Base-by-base conservation (phyloP, 768 basidiomycete genomes). In the Pleurotus cornucopiae region DNA sequence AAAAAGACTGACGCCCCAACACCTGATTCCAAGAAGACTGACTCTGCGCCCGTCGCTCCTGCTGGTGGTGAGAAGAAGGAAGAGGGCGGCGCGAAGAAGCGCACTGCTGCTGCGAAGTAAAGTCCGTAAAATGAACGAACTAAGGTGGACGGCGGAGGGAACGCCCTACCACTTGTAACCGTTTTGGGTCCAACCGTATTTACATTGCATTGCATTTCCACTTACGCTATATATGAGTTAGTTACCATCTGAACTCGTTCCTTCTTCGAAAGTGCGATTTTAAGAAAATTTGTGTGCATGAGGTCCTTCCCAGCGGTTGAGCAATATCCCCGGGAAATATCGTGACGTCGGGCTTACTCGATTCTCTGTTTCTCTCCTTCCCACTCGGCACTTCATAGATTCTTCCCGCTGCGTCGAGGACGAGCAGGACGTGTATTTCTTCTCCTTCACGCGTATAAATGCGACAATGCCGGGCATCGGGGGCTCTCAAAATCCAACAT, bases 1-100 rank as follows among this genome's bases (percentile, higher is more conserved):
- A 91, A 92, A 80, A 92, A 92, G 79, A 81, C 85, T 39, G 89
- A 89, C 60, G 78, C 81, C 0, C 71, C 80, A 18, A 77, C 83
- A 7, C 71, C 81, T 3, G 84, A 86, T 60, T 83, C 83, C 73
- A 82, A 87, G 79, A 83, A 85, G 73, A 72, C 76, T 20, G 82
- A 86, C 39, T 72, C 76, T 43, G 79, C 83, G 2, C 85, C 89
- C 54, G 84, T 86, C 58, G 85, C 88, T 4, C 74, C 87, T 56
- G 86, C 89, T 25, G 85, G 86, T 62, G 86, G 80, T 38, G 82
- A 84, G 59, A 86, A 90, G 79, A 84, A 86, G 75, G 82, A 84
- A 9, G 87, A 89, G 59, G 76, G 75, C 55, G 60, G 70, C 43
- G 69, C 84, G 59, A 93, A 89, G 81, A 93, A 90, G 78, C 87